phyloP scores from a whole-genome alignment of 306 rosid genomes.

The Trifolium repens region DNA sequence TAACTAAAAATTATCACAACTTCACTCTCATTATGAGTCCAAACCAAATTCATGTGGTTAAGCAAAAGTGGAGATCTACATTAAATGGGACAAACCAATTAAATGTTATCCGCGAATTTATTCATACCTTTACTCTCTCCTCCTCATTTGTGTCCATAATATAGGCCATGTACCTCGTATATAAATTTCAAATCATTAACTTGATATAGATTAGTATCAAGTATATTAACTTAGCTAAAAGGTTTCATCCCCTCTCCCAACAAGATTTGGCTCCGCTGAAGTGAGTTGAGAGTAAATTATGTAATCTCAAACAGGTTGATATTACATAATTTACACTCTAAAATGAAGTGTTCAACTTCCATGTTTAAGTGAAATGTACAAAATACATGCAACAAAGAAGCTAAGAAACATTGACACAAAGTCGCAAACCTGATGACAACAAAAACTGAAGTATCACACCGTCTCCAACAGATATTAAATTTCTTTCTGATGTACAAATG shows the following conservation, averaged over 20 bases:
- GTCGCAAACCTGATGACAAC: too few species aligned
- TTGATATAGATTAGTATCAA: slow-evolving; percentile 29
- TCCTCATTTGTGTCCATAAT: slow-evolving; percentile 99
- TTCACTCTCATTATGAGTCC: slow-evolving; percentile 28
- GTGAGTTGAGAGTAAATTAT: background rate
- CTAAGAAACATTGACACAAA: too few species aligned
- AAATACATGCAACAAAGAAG: too few species aligned
- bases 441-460: too few species aligned
- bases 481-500: too few species aligned
- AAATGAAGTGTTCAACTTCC: background rate
- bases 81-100: slow-evolving; percentile 3
- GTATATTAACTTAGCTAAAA: slow-evolving; percentile 3
- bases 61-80: slow-evolving; percentile 23
- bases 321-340: background rate
- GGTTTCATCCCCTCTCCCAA: background rate
- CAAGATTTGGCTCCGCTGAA: background rate
- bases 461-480: too few species aligned
- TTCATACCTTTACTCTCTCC: slow-evolving; percentile 86
- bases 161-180: slow-evolving; percentile 95
- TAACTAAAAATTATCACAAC: slow-evolving; percentile 28
- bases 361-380: too few species aligned
- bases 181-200: slow-evolving; percentile 38
- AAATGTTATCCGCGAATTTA: slow-evolving; percentile 13
- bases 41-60: slow-evolving; percentile 16
- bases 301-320: background rate